Conservation (phyloP, 176 grass and related monocot species). For the Aegilops tauschii region DNA sequence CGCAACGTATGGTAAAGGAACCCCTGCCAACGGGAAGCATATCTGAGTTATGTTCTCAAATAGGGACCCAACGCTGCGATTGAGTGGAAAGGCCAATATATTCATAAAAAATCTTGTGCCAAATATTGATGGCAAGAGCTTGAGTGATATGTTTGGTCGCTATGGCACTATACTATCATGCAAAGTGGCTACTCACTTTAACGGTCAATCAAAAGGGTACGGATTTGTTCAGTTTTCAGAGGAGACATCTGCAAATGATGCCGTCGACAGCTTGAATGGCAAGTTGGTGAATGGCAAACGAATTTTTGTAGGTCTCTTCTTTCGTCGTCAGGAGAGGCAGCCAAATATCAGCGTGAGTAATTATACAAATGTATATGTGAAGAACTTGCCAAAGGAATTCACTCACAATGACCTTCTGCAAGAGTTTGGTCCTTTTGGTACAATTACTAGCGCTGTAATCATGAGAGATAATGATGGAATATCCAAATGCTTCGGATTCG, state of each 20-base stretch:
- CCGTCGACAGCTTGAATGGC: constrained; percentile 40
- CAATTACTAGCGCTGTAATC: constrained; percentile 44
- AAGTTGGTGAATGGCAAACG: constrained; percentile 39
- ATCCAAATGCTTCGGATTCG: constrained; percentile 52
- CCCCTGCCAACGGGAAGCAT: constrained; percentile 21
- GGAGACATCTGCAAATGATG: constrained; percentile 32
- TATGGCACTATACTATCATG: constrained; percentile 50
- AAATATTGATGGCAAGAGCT: constrained; percentile 39
- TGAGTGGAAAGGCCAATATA: constrained; percentile 39
- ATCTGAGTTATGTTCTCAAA: constrained; percentile 56
- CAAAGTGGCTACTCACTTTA: constrained; percentile 43
- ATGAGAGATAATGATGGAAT: constrained; percentile 36
- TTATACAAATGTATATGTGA: constrained; percentile 27
- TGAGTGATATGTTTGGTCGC: constrained; percentile 22
- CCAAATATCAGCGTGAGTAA: background rate
- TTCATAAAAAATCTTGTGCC: constrained; percentile 52
- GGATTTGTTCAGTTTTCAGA: constrained; percentile 50
- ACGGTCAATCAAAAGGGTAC: constrained; percentile 39
- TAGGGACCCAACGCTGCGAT: constrained; percentile 32
- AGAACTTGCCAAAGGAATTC: constrained; percentile 41
- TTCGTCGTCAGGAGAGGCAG: constrained; percentile 23
- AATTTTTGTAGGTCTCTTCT: constrained; percentile 40
- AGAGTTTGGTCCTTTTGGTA: constrained; percentile 36
- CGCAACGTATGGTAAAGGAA: too few relatives aligned
- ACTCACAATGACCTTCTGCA: constrained; percentile 29